Conservation (phyloP, 164 flowering plant species). For the Akebia trifoliata region DNA sequence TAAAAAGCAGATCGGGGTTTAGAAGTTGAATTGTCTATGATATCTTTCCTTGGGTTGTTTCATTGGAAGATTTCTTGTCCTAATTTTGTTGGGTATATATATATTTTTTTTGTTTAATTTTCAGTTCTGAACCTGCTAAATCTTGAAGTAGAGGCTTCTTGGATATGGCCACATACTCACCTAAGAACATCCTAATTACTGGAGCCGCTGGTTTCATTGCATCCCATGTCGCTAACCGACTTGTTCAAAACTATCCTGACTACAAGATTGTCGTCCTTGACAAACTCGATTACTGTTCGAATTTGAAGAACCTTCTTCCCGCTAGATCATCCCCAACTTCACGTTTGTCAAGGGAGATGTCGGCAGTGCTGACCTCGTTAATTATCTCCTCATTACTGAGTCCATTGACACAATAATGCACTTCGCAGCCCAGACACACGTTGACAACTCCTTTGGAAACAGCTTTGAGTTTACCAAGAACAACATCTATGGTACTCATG, state of each 20-base stretch:
- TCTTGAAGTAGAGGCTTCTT: conserved; percentile 3
- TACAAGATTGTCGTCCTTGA: conserved; percentile 13
- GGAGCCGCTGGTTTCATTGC: conserved; percentile 21
- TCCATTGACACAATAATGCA: conserved; percentile 12
- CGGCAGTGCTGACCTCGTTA: conserved; percentile 13
- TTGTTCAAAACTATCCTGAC: conserved; percentile 10
- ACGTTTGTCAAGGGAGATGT: conserved; percentile 14
- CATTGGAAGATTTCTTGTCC: background rate
- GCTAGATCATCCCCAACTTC: conserved; percentile 8
- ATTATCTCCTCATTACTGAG: conserved; percentile 10
- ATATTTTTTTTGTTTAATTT: background rate
- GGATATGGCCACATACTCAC: conserved; percentile 16
- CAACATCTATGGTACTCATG: conserved; percentile 15
- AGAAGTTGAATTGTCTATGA: no score
- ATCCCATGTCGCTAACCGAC: conserved; percentile 18
- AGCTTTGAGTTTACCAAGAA: conserved; percentile 15
- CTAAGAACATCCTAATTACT: conserved; percentile 19
- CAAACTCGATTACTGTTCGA: conserved; percentile 14
- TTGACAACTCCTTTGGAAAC: conserved; percentile 15
- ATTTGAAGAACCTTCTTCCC: conserved; percentile 14
- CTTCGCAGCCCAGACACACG: conserved; percentile 15
- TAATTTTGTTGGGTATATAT: background rate
- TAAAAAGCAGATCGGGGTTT: no score
- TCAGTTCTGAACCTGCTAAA: background rate
- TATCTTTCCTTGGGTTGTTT: background rate